Percentiles rank a stretch among this genome's conserved stretches.
Conservation (phyloP, 1,139 yeast genomes). For the Hyphopichia pseudoburtonii region DNA sequence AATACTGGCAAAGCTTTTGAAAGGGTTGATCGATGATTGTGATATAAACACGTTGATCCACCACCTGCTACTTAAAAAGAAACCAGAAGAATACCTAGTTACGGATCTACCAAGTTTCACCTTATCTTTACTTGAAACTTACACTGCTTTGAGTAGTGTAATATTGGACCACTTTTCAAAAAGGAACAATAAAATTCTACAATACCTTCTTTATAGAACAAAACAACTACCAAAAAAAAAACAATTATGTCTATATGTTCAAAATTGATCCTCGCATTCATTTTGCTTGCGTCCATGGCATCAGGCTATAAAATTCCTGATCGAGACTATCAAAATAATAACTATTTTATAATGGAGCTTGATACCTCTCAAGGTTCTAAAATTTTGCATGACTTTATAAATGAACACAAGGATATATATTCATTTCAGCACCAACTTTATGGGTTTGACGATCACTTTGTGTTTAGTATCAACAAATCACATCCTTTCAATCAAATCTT, state of each 20-base stretch:
- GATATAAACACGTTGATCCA: too few species aligned
- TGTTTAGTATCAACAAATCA: conserved; percentile 52
- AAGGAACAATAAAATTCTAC: too few species aligned
- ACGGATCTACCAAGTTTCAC: too few species aligned
- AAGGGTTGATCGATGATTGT: too few species aligned
- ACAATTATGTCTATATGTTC: not conserved
- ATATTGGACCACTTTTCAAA: too few species aligned
- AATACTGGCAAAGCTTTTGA: too few species aligned
- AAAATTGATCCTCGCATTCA: not conserved
- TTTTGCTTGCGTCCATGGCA: not conserved
- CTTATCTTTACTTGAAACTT: too few species aligned
- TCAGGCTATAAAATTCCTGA: conserved; percentile 18
- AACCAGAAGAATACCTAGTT: too few species aligned
- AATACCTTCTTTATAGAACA: too few species aligned
- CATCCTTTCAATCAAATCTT: conserved; percentile 34
- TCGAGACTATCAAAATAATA: conserved; percentile 39
- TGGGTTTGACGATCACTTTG: conserved; percentile 59
- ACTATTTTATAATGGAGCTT: conserved; percentile 62
- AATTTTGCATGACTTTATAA: conserved; percentile 32
- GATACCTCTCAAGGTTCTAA: conserved; percentile 28
- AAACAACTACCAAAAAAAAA: too few species aligned
- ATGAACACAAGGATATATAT: conserved; percentile 33
- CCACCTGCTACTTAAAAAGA: too few species aligned
- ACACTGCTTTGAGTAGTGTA: too few species aligned
- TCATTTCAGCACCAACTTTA: conserved; percentile 58